These are phyloP conservation scores for Hebeloma cylindrosporum DNA, from an alignment of 768 basidiomycete genomes.

Conservation along the genomic window DNA sequence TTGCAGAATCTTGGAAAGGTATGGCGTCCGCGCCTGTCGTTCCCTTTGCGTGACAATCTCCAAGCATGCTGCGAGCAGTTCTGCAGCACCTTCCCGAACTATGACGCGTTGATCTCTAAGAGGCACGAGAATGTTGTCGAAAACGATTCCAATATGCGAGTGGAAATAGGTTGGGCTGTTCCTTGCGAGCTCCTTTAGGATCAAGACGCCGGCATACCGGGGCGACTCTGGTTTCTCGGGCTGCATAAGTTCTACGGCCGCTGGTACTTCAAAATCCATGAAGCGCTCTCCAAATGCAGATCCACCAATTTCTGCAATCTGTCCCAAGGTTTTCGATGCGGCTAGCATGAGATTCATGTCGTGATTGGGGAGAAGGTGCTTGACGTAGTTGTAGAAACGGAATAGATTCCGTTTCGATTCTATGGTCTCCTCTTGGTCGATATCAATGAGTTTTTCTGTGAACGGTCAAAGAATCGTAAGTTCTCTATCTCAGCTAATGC, in stretches of 20 bases:
- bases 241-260: constrained; percentile 77
- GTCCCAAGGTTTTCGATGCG: constrained; percentile 89
- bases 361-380: constrained; percentile 84
- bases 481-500: neutral
- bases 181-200: constrained; percentile 89
- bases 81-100: constrained; percentile 90
- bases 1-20: constrained; percentile 78
- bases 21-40: constrained; percentile 61
- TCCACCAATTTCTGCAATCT: constrained; percentile 83
- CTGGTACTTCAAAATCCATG: constrained; percentile 87
- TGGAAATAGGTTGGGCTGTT: constrained; percentile 89
- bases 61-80: constrained; percentile 89
- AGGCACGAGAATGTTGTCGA: constrained; percentile 91
- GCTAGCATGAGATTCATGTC: constrained; percentile 94
- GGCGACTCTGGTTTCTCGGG: constrained; percentile 80
- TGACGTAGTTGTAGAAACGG: constrained; percentile 91
- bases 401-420: constrained; percentile 81
- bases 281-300: constrained; percentile 84
- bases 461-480: neutral
- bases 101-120: constrained; percentile 86
- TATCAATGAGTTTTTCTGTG: constrained; percentile 70
- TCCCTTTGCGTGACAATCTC: constrained; percentile 82
- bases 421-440: constrained; percentile 77
- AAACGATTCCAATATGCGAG: constrained; percentile 81
- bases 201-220: constrained; percentile 91